Evolutionary conservation across 1,139 yeast species (phyloP), one percentile per base, ranked within the genome.

Genomic region (Trichomonascaceae sp.): DNA sequence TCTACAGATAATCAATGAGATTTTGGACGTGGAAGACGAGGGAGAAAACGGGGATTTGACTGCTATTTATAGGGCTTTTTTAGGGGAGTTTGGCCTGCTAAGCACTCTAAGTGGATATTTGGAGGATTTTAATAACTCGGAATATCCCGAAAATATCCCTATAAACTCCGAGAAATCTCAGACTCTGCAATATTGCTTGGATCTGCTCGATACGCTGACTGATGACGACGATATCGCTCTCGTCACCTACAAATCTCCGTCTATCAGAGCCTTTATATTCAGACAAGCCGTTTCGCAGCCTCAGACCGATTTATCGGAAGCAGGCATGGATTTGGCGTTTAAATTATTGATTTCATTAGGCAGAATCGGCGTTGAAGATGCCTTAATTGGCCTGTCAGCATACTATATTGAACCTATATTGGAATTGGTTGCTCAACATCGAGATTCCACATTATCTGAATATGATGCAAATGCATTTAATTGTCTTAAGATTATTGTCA

Each of bases 401-500:
- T 15, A 36, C 8, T 51, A 55, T 24, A 54, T 53, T 12, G 47
- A 53, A 15, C 53, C 53, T 24, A 22, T 51, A 20, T 50, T 58
- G 47, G 48, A 56, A 30, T n/a, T 43, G 27, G 47, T 51, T 36
- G 41, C 41, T 36, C 41, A 36, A 7, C 41, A 36, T 13, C 41
- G 41, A 17, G 51, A 58, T 22, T 55, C 55, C 20, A 67, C 63
- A 13, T 66, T 63, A 20, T 64, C 59, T 20, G 70, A 67, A 32
- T 59, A 63, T 43, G 58, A 61, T 20, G 63, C 61, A 18, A 65
- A 66, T 36, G 47, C 63, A 8, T 60, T 67, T 45, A 63, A 64
- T 50, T 41, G 58, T 3, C 56, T 66, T 1, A 53, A 58, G 20
- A 52, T 59, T 1, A 46, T 64, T n/a, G 64, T 61, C 15, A 55